Base-by-base conservation (phyloP, 768 basidiomycete species). In the Cystobasidium onofrii region DNA sequence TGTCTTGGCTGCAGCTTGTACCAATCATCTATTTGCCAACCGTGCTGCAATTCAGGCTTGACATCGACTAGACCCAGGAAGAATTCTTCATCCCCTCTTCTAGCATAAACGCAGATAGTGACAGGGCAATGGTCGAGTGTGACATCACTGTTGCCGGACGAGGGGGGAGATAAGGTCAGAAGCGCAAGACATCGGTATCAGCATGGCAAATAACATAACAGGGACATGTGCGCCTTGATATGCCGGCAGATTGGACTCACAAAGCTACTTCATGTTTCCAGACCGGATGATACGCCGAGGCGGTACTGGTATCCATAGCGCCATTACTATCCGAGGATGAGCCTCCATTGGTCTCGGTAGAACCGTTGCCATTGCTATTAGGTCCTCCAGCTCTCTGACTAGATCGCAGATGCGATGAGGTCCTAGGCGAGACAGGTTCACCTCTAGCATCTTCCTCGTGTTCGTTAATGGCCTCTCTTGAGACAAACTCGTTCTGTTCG, bases 201-300 rank as follows among this genome's bases (percentile, higher is more conserved):
- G 7, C 10, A 18, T 55, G n/a, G n/a, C n/a, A n/a, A n/a, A n/a
- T n/a, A n/a, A n/a, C n/a, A n/a, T n/a, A n/a, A n/a, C n/a, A n/a
- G n/a, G n/a, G n/a, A n/a, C n/a, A n/a, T n/a, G n/a, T n/a, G n/a
- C n/a, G n/a, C n/a, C n/a, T n/a, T n/a, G n/a, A n/a, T n/a, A n/a
- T n/a, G n/a, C n/a, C n/a, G n/a, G n/a, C n/a, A 36, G 41, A 1
- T 44, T 50, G n/a, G 9, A 86, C 94, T 82, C 82, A 97, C 95
- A 99, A 99, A 54, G 91, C 88, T 39, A 98, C 96, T 81, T 98
- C 90, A 81, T 98, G 95, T 83, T 99, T 99, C 96, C 96, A 99
- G 25, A 94, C 88, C 13, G 96, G 95, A 83, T 92, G 97, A 79
- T 91, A 76, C 6, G 78, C 74, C 13, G 63, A 78, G 13, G 52